These are phyloP conservation scores for Drosera spatulata DNA, from an alignment of 179 eudicot genomes.

Conservation along the genomic window DNA sequence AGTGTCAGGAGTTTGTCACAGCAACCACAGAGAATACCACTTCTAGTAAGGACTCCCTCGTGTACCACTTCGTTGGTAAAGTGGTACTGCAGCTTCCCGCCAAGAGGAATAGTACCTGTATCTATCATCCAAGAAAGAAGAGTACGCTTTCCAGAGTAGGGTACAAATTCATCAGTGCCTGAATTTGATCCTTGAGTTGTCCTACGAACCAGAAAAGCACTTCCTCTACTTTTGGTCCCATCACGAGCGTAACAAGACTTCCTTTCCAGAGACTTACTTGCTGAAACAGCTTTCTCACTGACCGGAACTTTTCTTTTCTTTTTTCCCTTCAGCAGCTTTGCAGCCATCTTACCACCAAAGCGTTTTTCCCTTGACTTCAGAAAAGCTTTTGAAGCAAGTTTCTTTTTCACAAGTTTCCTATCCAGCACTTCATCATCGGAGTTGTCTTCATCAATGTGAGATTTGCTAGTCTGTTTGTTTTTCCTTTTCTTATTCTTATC, in stretches of 20 bases:
- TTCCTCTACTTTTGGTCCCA: conserved; percentile 32
- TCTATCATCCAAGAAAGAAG: conserved; percentile 91
- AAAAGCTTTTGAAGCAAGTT: conserved; percentile 4
- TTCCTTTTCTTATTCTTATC: conserved; percentile 24
- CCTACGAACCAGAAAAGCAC: conserved; percentile 59
- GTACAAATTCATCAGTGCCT: conserved; percentile 27
- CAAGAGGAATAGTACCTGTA: conserved; percentile 36
- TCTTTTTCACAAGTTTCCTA: conserved; percentile 10
- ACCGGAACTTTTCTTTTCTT: conserved; percentile 5
- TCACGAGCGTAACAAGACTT: conserved; percentile 16
- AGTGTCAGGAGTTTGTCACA: conserved; percentile 42
- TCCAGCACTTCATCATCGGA: conserved; percentile 10
- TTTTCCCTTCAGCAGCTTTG: conserved; percentile 1
- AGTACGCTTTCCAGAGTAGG: conserved; percentile 51
- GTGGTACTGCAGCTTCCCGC: conserved; percentile 45
- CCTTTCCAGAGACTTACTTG: no score
- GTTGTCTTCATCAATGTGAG: conserved; percentile 8
- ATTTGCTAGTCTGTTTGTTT: conserved; percentile 8
- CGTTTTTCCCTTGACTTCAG: no score
- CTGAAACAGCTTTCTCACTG: conserved; percentile 11
- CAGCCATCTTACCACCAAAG: not conserved
- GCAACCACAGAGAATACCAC: conserved; percentile 71
- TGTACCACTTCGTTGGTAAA: conserved; percentile 20
- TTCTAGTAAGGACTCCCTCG: conserved; percentile 64
- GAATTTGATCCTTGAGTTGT: conserved; percentile 36